Percentiles rank a stretch among this genome's conserved stretches.
Evolutionary conservation across 1,139 yeast species (phyloP).

Genomic region (Taphrina deformans): DNA sequence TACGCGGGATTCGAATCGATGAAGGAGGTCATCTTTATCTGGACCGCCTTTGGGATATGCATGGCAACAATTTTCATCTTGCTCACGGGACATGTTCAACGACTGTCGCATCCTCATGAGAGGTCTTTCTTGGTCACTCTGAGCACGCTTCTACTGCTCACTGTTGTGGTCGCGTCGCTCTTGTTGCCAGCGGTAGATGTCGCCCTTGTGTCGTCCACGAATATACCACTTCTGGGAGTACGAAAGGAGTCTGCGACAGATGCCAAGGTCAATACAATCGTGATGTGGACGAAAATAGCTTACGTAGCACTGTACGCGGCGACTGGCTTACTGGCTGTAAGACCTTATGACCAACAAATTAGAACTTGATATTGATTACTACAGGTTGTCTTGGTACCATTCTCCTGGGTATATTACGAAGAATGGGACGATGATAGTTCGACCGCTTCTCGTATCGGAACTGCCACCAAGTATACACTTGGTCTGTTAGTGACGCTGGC

Average conservation of each 20-base stretch:
- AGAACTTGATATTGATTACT: not conserved
- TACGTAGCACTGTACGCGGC: slow-evolving; percentile 5
- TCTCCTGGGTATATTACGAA: slow-evolving; percentile 35
- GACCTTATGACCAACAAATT: not conserved
- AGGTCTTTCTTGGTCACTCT: slow-evolving; percentile 17
- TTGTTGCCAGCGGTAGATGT: slow-evolving; percentile 21
- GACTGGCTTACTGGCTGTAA: not conserved
- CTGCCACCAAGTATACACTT: slow-evolving; percentile 38
- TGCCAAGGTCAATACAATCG: slow-evolving; percentile 5
- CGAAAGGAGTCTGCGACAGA: slow-evolving; percentile 24
- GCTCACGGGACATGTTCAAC: slow-evolving; percentile 6
- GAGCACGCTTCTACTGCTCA: slow-evolving; percentile 13
- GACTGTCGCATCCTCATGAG: slow-evolving; percentile 25
- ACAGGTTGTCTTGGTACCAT: slow-evolving; percentile 15
- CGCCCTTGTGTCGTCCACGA: slow-evolving; percentile 20
- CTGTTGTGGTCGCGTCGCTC: slow-evolving; percentile 4
- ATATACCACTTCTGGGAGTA: slow-evolving; percentile 13
- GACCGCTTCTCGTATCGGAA: slow-evolving; percentile 36
- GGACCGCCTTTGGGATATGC: slow-evolving; percentile 16
- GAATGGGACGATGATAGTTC: slow-evolving; percentile 40
- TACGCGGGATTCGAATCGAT: not conserved
- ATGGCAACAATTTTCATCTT: slow-evolving; percentile 1
- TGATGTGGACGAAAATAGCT: slow-evolving; percentile 13
- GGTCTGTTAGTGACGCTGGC: slow-evolving; percentile 34
- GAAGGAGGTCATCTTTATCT: slow-evolving; percentile 23